Evolutionary conservation across 2,329 filamentous ascomycete species (phyloP), one percentile per base, ranked within the genome.

Genomic region (Talaromyces sp.): DNA sequence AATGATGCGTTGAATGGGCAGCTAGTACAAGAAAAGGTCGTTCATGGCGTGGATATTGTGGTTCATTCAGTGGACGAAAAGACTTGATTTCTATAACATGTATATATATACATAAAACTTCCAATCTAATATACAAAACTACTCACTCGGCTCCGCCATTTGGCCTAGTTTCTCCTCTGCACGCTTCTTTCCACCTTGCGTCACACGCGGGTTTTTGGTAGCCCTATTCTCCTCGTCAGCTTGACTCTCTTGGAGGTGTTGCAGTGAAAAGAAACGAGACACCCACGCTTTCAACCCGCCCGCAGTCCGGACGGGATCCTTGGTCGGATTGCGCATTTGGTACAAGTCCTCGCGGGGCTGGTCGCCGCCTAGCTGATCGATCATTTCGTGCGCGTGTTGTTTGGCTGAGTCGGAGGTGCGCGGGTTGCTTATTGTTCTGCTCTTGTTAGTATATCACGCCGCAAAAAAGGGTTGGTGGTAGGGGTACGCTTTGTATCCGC

Each of bases 1-100:
- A 79, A 78, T 62, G 76, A 78, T 63, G 68, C 72, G 28, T 59
- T 72, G 33, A 77, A 79, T 66, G 76, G 70, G 25, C 54, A 69
- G 3, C 66, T 65, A 0, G 69, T 75, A 25, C 62, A 64, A 30
- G 65, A 68, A 22, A 70, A 68, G 32, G 49, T 72, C 15, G 64
- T 73, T 4, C 8, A 19, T 5, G 70, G 69, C 2, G 49, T 53
- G 3, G 49, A 53, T 30, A 3, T 53, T 4, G 49, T 53, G 4
- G 5, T 53, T 8, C 49, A 53, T 28, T 53, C 49, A 4, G 49
- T 53, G 15, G 49, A 53, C 17, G n/a, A 47, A n/a, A 27, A 15
- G 10, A 27, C 11, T 15, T 25, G n/a, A n/a, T 28, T n/a, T 25
- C 13, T 19, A 49, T 6, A 28, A 15, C 10, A 52, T 15, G 15